phyloP scores from a whole-genome alignment of 1,139 yeast species.

The Magnusiomyces tetraspermus region DNA sequence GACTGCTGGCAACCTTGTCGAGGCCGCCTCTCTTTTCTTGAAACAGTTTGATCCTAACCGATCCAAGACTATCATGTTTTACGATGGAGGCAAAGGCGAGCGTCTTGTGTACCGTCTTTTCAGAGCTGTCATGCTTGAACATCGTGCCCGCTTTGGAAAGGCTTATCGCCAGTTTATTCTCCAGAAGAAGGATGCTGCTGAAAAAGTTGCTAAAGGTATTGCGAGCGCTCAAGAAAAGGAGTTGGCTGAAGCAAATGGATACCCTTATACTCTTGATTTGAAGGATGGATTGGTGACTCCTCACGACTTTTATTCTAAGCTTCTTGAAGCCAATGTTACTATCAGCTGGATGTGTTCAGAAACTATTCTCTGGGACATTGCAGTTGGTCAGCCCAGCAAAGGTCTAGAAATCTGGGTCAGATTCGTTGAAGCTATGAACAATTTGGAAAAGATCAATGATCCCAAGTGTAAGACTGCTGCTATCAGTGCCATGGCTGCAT shows the following conservation, averaged over 20 bases:
- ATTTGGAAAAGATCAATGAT: slow-evolving; percentile 18
- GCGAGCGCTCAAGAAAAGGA: neutral
- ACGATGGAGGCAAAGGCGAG: neutral
- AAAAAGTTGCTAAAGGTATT: neutral
- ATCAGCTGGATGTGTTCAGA: slow-evolving; percentile 26
- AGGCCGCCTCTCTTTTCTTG: neutral
- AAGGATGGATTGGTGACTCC: neutral
- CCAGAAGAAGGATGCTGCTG: neutral
- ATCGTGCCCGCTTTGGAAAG: neutral
- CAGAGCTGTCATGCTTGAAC: neutral
- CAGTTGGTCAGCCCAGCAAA: slow-evolving; percentile 22
- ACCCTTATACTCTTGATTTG: neutral
- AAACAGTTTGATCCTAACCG: neutral
- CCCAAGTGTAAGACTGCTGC: slow-evolving; percentile 26
- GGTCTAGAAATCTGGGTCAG: slow-evolving; percentile 32
- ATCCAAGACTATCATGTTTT: neutral
- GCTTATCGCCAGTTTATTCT: neutral
- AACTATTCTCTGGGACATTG: slow-evolving; percentile 22
- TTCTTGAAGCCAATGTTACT: slow-evolving; percentile 17
- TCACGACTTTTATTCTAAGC: neutral
- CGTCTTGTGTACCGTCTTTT: neutral
- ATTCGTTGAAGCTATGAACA: slow-evolving; percentile 27
- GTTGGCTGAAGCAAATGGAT: neutral
- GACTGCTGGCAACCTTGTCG: neutral
- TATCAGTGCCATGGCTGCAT: slow-evolving; percentile 26